Evolutionary conservation across 2,329 filamentous ascomycete species (phyloP).

Genomic region (Phialemoniopsis sp.): DNA sequence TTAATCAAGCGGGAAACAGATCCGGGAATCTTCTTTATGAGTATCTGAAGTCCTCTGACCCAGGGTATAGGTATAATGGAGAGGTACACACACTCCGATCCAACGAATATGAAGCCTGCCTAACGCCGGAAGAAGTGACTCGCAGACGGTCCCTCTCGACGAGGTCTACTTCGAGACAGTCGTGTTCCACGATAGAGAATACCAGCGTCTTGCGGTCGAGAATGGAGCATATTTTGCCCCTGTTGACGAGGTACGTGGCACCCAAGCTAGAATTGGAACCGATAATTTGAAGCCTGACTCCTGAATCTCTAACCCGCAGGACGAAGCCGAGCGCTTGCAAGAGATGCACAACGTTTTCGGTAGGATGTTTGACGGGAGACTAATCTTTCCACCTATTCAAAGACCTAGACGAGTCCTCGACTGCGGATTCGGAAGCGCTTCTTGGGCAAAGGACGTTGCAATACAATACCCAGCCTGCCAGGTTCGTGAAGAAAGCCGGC

Average conservation of each 20-base stretch:
- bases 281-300: conserved; percentile 1
- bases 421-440: conserved; percentile 67
- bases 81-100: background rate
- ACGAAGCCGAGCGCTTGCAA: conserved; percentile 63
- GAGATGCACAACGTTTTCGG: conserved; percentile 59
- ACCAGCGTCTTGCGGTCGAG: conserved; percentile 63
- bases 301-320: conserved; percentile 34
- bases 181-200: conserved; percentile 57
- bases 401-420: conserved; percentile 60
- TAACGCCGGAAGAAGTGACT: conserved; percentile 27
- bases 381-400: conserved; percentile 66
- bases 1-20: too few relatives aligned
- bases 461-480: conserved; percentile 59
- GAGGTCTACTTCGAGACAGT: conserved; percentile 55
- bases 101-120: too few relatives aligned
- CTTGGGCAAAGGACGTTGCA: conserved; percentile 68
- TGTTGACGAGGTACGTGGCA: conserved; percentile 59
- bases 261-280: background rate
- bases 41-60: too few relatives aligned
- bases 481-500: conserved; percentile 33
- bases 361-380: conserved; percentile 59
- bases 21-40: too few relatives aligned
- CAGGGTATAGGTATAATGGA: background rate
- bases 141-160: conserved; percentile 49
- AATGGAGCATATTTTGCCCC: conserved; percentile 64